phyloP scores from a whole-genome alignment of 495 filamentous ascomycete genomes.

The Bryoglossum gracile region DNA sequence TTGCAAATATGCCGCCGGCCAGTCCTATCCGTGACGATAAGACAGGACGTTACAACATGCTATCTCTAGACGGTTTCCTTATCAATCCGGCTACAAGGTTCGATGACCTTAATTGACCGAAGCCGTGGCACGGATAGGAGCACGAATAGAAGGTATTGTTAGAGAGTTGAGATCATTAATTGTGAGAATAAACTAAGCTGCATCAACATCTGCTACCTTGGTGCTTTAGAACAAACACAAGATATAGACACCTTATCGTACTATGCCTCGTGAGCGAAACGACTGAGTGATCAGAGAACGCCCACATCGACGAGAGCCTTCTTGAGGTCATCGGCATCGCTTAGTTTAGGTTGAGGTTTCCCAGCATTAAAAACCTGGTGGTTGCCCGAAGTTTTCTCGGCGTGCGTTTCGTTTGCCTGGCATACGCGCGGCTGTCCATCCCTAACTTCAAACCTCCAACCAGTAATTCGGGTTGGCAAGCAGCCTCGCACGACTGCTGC shows the following conservation, averaged over 20 bases:
- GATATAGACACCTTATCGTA: too few relatives aligned
- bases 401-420: slow-evolving; percentile 5
- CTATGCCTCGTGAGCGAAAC: too few relatives aligned
- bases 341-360: slow-evolving; percentile 4
- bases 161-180: too few relatives aligned
- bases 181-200: too few relatives aligned
- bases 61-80: slow-evolving; percentile 33
- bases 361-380: slow-evolving; percentile 11
- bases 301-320: slow-evolving; percentile 5
- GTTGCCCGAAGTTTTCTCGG: not conserved
- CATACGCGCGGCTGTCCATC: slow-evolving; percentile 3
- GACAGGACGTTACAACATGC: slow-evolving; percentile 33
- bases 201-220: too few relatives aligned
- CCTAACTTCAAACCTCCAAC: slow-evolving; percentile 6
- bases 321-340: slow-evolving; percentile 10
- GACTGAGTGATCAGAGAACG: too few relatives aligned
- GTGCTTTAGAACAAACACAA: too few relatives aligned
- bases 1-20: slow-evolving; percentile 30
- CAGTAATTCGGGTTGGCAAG: slow-evolving; percentile 7
- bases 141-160: too few relatives aligned
- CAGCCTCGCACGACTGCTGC: not conserved
- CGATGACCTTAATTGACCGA: not conserved
- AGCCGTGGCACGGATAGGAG: too few relatives aligned
- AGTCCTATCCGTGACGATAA: slow-evolving; percentile 34
- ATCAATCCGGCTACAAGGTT: slow-evolving; percentile 29